Evolutionary conservation across 371 early-diverging fungal species (phyloP), one percentile per base, ranked within the genome.

Genomic region (Mortierella sp.): DNA sequence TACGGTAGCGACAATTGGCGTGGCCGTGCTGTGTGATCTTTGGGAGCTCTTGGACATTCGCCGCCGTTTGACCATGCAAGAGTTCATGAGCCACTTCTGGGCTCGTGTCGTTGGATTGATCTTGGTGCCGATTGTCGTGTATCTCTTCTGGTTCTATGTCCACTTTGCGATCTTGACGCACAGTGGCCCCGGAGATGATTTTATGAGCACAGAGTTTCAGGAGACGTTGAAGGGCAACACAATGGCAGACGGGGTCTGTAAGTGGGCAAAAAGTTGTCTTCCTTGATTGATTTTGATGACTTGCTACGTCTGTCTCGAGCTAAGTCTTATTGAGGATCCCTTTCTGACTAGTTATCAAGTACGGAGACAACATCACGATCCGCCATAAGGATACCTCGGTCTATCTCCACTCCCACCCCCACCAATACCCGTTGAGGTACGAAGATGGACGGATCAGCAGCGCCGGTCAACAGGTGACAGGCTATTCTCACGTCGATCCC

Each of bases 391-490:
- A 89, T 42, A 90, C 92, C 3, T 84, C 86, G 4, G 87, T 78
- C 1, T 97, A 82, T 66, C 84, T 99, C 24, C 95, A 97, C 80
- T 97, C 98, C 2, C 94, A 94, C 72, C 34, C 60, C 7, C 86
- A 90, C 32, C 78, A 81, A 28, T 98, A 97, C 79, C 99, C 99
- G 9, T 80, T 96, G 28, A 87, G 93, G 47, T 97, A 99, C 73
- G 93, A 94, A 12, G 97, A 97, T 81, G 94, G 94, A 31, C 91
- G 97, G 30, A 86, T 99, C 51, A 93, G 94, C 70, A 92, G 92
- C 70, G 90, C 60, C 62, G 95, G 98, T 11, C 98, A 97, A 69
- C 97, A 97, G 80, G 97, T 98, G 3, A 96, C 95, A 4, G 94
- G 88, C 27, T 93, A 94, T 79, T 86, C 89, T 2, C 87, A 90